Evolutionary conservation across 306 rosid genomes (phyloP), one percentile per base, ranked within the genome.

Genomic region (Lupinus albus): DNA sequence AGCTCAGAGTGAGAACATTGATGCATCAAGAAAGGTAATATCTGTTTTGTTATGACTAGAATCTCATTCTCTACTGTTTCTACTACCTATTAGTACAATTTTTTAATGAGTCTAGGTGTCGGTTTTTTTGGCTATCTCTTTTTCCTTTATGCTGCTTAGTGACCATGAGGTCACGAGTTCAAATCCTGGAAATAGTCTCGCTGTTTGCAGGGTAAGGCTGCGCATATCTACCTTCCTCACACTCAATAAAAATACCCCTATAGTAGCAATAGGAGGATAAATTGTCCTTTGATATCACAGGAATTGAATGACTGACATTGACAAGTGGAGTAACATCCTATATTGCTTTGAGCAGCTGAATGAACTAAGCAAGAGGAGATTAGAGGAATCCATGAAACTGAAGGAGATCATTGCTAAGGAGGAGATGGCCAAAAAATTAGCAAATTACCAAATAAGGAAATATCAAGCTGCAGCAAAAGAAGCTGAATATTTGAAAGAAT

Each of bases 11-110:
- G 95, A 88, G 82, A 91, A 72, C 64, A 70, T 79, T 11, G 87
- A 85, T 72, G 95, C 97, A 62, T 82, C 92, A 44, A 71, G 87
- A 46, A 88, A 86, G 92, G 99, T 88, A 80, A 50, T 53, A 41
- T 49, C 61, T 13, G 33, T 61, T 42, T 77, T 36, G 67, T 69
- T 47, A 38, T 74, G 20, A 52, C 44, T 38, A 14, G 14, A 68
- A 2, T 39, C 13, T 57, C 56, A 41, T 42, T 66, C 36, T 44
- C 61, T 25, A 38, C 45, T 0, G 12, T 47, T 36, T 76, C 55
- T 68, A 36, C 74, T 70, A 13, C 52, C 57, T 2, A 42, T 21
- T 52, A 45, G 53, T 80, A 54, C 7, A 20, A n/a, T 13, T 35
- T 38, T 25, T 17, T 57, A 1, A 41, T 25, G 16, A 4, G 50